Evolutionary conservation across 768 basidiomycete genomes (phyloP), one percentile per base, ranked within the genome.

Genomic region (Lyophyllum decastes): DNA sequence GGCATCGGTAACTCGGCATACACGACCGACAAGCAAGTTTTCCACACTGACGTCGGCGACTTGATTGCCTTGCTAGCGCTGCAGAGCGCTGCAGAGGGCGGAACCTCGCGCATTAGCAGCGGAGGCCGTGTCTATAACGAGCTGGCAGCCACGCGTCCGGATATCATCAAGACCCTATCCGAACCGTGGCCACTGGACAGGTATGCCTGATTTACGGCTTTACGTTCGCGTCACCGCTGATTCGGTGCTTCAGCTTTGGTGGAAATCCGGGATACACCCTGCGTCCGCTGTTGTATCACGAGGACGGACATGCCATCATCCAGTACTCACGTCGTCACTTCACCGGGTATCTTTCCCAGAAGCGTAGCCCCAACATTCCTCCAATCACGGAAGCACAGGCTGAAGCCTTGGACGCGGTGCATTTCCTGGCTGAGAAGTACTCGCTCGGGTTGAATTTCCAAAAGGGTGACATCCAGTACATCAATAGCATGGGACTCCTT

Each of bases 391-490:
- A 81, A 60, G 78, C 75, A n/a, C 79, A 81, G 54, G 79, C 79
- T 7, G 79, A 81, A 58, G 79, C 79, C 8, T 65, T 81, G 16
- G 79, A 81, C 57, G 73, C 74, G 1, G 60, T 81, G 26, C 79
- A 79, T 55, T 81, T 77, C 63, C 57, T 76, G 14, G 78, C 76
- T 1, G 76, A 79, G 59, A 77, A 77, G 54, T 74, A 73, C 60
- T 73, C 74, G 27, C 68, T 81, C 2, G 74, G 66, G 4, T 67
- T 79, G 55, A 79, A 79, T 52, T 78, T 80, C 69, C 70, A 77
- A 62, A 80, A 79, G 60, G 79, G 79, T 38, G 79, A 80, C 58
- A 78, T 80, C 33, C 79, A 80, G 60, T 80, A 79, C 62, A 78
- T 80, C 66, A 80, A 79, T 60, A 78, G 73, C 56, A 58, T 80